A percentile compares a stretch with the other conserved stretches of the same genome.
phyloP scores from a whole-genome alignment of 345 rosid genomes.

The Corchorus capsularis region DNA sequence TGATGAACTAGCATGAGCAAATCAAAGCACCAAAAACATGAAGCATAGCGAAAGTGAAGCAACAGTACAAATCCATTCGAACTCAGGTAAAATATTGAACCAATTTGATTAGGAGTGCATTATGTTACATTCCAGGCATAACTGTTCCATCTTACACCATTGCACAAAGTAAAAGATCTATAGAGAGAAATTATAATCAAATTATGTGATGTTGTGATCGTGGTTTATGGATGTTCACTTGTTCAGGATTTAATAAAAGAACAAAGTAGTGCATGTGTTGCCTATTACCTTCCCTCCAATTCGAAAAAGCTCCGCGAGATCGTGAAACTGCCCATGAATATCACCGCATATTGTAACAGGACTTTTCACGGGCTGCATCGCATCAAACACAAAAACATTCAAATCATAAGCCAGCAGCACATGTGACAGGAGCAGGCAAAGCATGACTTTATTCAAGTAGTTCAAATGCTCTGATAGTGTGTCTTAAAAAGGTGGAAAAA shows the following conservation, averaged over 20 bases:
- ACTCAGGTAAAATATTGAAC: neutral
- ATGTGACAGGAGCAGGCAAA: neutral
- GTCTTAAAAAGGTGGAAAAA: neutral
- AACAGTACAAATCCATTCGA: neutral
- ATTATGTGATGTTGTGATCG: neutral
- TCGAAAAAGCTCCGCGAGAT: conserved; percentile 97
- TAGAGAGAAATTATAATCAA: neutral
- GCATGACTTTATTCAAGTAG: neutral
- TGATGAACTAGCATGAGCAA: neutral
- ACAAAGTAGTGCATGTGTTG: neutral
- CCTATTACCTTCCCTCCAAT: conserved; percentile 86
- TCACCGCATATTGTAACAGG: conserved; percentile 98
- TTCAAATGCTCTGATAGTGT: neutral
- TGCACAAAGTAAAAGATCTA: neutral
- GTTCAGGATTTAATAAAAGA: neutral
- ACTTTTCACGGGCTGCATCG: conserved; percentile 82
- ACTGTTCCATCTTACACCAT: neutral
- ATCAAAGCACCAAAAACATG: neutral
- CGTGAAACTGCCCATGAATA: conserved; percentile 97
- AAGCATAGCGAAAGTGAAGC: neutral
- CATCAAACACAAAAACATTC: conserved; percentile 1
- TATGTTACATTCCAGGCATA: neutral
- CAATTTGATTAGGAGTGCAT: neutral
- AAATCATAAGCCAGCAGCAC: neutral
- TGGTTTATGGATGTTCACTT: neutral